A percentile compares a stretch with the other conserved stretches of the same genome.
Conservation (phyloP, 2,329 filamentous ascomycete genomes). For the Emergomyces pasteurianus region DNA sequence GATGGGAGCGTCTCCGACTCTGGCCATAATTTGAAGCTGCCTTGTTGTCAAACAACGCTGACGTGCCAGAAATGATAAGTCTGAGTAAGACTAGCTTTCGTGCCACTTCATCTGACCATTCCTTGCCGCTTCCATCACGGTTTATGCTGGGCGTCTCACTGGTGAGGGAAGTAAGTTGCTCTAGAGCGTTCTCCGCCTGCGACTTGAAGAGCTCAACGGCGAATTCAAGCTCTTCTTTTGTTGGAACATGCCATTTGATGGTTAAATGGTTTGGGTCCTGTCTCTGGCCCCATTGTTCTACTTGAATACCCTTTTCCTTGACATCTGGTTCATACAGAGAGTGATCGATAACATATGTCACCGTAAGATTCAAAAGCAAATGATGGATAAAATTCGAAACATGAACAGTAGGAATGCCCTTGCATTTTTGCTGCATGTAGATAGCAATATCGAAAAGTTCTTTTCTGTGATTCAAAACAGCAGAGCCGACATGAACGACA, state of each 20-base stretch:
- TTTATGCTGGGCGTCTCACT: conserved; percentile 71
- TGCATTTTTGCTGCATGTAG: conserved; percentile 95
- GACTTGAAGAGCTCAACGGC: conserved; percentile 80
- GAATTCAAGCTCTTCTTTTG: conserved; percentile 68
- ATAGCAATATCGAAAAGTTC: conserved; percentile 83
- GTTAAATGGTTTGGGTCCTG: conserved; percentile 63
- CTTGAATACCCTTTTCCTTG: conserved; percentile 57
- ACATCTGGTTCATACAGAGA: conserved; percentile 73
- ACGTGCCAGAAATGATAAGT: conserved; percentile 81
- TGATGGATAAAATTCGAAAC: conserved; percentile 98
- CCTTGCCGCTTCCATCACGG: conserved; percentile 89
- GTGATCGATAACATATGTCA: conserved; percentile 86
- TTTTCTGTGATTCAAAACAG: conserved; percentile 77
- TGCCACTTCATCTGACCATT: conserved; percentile 96
- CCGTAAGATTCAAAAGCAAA: conserved; percentile 82
- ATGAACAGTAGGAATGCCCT: conserved; percentile 86
- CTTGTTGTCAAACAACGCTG: conserved; percentile 74
- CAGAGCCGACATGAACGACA: conserved; percentile 85
- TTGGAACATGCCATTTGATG: conserved; percentile 84
- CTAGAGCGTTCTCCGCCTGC: conserved; percentile 65
- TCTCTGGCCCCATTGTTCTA: conserved; percentile 74
- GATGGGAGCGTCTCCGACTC: conserved; percentile 13
- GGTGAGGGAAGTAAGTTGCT: conserved; percentile 66
- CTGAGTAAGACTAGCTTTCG: conserved; percentile 77
- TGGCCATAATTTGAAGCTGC: conserved; percentile 47